Base-by-base conservation (phyloP, 768 basidiomycete species). In the Phallus indusiatus region DNA sequence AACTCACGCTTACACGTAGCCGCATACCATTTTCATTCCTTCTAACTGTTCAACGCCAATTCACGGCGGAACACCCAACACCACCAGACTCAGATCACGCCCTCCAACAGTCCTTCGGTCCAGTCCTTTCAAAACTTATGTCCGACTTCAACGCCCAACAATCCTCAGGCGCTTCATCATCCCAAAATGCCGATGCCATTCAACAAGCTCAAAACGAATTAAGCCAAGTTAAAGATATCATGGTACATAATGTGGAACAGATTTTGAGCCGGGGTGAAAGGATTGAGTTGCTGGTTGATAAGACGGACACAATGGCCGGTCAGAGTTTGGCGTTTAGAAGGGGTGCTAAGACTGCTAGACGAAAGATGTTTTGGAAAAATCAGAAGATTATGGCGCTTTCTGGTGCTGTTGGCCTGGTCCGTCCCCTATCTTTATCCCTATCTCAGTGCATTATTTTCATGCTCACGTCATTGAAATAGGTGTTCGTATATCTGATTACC, bases 161-260 rank as follows among this genome's bases (percentile, higher is more conserved):
- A 51, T 74, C 83, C 9, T 94, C 94, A 16, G 94, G 78, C 8
- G 59, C 59, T 49, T 51, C 49, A 10, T 59, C 57, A n/a, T 59
- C 57, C 5, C 57, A 59, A 47, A 55, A 55, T 18, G 68, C 70
- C 17, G 96, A 99, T 69, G 92, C 94, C 62, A 82, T 98, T 59
- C 76, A 86, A 18, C 88, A 91, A 62, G 95, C 95, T 5, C 94
- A 94, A 68, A 80, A 81, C 5, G 94, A 97, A 70, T 78, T 93
- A 47, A 83, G 84, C 61, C 89, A 91, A 64, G 90, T 96, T 51
- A 97, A 96, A 70, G 87, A 94, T 66, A 91, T 96, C 72, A 95
- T 96, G 94, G 94, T 97, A 54, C 90, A 97, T 72, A 97, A 97
- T 70, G 94, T 97, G 63, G 93, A 97, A 73, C 90, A 94, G 70